Evolutionary conservation across 2,329 filamentous ascomycete genomes (phyloP), one percentile per base, ranked within the genome.

Genomic region (Colletotrichum tabaci): DNA sequence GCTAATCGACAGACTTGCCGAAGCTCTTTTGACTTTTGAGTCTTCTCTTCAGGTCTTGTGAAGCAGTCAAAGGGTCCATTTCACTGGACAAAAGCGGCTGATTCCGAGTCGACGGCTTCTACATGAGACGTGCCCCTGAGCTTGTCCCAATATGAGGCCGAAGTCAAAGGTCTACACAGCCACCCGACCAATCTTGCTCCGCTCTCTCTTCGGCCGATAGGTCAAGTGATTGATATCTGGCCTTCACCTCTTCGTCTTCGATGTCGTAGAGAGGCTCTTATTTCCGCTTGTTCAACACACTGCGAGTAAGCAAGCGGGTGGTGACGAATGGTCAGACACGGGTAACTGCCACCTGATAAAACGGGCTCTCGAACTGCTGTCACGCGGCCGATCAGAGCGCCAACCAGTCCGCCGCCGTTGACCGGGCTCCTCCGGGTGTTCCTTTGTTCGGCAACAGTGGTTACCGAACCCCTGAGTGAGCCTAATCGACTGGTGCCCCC

Each of bases 361-460:
- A 18, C 46, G 49, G 5, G 40, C 15, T 42, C 30, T 50, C 16
- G 42, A 42, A 10, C 35, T 21, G 10, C 16, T 35, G 42, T 35
- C 26, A 21, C 3, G 8, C 23, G 44, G 7, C 10, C 49, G 63
- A 67, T 67, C n/a, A n/a, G 21, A 15, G 18, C 56, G 61, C 18
- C 49, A 42, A 46, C 56, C 49, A 21, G 42, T 50, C 26, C 46
- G 26, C 40, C 15, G 49, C n/a, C 49, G n/a, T 15, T 12, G 62
- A 67, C 56, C 67, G 16, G 30, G 23, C 49, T 56, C 56, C 30
- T 40, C 26, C 4, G 40, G 12, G n/a, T 65, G 53, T 42, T 13
- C 30, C 8, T 10, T 63, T 12, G 5, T 23, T 44, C 47, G 62
- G 63, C 42, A 47, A 26, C 6, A 15, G 16, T 38, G 63, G 16